A percentile compares a stretch with the other conserved stretches of the same genome.
Conservation (phyloP, 495 filamentous ascomycete genomes). For the Penicillium subrubescens region DNA sequence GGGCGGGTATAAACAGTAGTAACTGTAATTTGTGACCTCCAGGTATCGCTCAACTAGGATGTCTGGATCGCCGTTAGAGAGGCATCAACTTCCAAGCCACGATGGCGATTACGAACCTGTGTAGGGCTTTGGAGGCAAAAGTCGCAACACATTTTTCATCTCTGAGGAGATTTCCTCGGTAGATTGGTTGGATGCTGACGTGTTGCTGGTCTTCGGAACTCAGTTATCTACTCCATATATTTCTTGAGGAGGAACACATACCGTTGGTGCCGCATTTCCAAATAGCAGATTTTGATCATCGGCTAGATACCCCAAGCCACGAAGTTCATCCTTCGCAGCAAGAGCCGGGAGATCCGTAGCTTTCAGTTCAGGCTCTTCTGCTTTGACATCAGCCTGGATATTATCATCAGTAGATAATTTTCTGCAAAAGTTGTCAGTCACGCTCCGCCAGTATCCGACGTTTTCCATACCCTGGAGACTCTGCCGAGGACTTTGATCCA, state of each 20-base stretch:
- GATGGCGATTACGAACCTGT: constrained; percentile 20
- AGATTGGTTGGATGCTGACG: not conserved
- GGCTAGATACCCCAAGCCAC: constrained; percentile 31
- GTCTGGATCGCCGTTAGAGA: constrained; percentile 35
- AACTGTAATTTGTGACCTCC: constrained; percentile 50
- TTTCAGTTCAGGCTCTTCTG: not conserved
- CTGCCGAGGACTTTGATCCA: constrained; percentile 1
- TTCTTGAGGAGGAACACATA: not conserved
- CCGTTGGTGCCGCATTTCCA: constrained; percentile 12
- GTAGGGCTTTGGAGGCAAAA: constrained; percentile 35
- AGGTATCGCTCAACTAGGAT: constrained; percentile 53
- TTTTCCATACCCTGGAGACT: constrained; percentile 17
- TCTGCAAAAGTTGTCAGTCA: not conserved
- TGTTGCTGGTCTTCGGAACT: not conserved
- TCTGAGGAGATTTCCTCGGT: constrained; percentile 16
- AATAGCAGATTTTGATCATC: constrained; percentile 14
- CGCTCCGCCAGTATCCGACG: not conserved
- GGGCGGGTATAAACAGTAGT: constrained; percentile 51
- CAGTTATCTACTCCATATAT: not conserved
- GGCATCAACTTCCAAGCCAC: not conserved
- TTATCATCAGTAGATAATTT: constrained; percentile 3
- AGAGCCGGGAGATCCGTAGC: constrained; percentile 1
- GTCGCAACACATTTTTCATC: constrained; percentile 27
- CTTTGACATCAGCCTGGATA: not conserved
- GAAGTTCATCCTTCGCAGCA: constrained; percentile 23